These are phyloP conservation scores for Geosiphon pyriformis DNA, from an alignment of 192 early-diverging fungal species.

Conservation along the genomic window DNA sequence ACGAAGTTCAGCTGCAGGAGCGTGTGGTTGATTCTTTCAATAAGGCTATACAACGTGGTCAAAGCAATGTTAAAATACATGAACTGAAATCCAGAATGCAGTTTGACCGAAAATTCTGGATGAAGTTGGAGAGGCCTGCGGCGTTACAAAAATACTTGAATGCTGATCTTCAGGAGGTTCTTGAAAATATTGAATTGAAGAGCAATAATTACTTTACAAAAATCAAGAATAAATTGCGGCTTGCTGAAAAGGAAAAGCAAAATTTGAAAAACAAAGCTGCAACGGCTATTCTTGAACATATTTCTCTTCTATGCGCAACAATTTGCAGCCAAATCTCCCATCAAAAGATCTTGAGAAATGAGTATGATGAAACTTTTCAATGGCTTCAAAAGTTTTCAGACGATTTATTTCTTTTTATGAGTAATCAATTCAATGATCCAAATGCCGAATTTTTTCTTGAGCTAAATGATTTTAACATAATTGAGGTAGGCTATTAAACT, in stretches of 20 bases:
- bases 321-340: background rate
- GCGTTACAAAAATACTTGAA: too few relatives aligned
- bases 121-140: background rate
- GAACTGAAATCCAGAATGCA: background rate
- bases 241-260: too few relatives aligned
- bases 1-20: background rate
- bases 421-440: background rate
- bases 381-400: background rate
- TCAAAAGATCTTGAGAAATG: background rate
- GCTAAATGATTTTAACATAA: background rate
- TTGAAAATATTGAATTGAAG: too few relatives aligned
- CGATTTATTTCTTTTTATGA: background rate
- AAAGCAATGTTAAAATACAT: background rate
- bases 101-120: conserved; percentile 2
- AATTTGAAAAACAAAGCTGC: background rate
- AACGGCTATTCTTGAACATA: background rate
- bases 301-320: background rate
- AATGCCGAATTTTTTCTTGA: background rate
- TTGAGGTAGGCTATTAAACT: too few relatives aligned
- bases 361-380: too few relatives aligned
- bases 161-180: background rate
- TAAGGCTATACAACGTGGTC: background rate
- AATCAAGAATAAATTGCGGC: background rate
- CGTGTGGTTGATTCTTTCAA: background rate
- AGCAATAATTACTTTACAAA: background rate